Evolutionary conservation across 345 rosid species (phyloP).

Genomic region (Eucalyptus sideroxylon): DNA sequence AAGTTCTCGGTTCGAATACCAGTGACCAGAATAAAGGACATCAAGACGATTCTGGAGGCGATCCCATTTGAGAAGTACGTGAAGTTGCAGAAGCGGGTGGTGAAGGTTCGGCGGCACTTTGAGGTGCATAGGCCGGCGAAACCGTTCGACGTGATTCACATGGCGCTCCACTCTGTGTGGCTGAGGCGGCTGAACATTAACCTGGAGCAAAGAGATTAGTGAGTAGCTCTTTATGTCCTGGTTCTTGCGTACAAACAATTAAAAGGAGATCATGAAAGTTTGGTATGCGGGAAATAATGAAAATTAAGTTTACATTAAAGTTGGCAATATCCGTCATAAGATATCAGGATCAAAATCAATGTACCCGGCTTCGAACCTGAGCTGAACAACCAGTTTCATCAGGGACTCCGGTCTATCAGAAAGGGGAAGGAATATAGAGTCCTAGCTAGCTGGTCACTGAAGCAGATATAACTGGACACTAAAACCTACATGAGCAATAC

Average conservation of each 20-base stretch:
- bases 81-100: slow-evolving; percentile 19
- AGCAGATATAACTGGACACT: background rate
- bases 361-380: background rate
- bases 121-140: slow-evolving; percentile 32
- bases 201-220: background rate
- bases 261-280: background rate
- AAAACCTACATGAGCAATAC: background rate
- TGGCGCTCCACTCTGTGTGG: slow-evolving; percentile 64
- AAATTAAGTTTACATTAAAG: background rate
- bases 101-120: slow-evolving; percentile 31
- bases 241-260: background rate
- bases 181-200: slow-evolving; percentile 39
- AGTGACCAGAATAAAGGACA: background rate
- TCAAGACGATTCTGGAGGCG: slow-evolving; percentile 30
- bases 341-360: background rate
- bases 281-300: background rate
- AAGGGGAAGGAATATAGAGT: background rate
- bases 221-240: background rate
- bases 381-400: no score
- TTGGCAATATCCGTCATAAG: background rate
- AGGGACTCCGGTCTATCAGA: no score
- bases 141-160: slow-evolving; percentile 38
- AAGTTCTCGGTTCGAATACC: background rate
- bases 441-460: background rate
- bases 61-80: slow-evolving; percentile 22